Base-by-base conservation (phyloP, 2,329 filamentous ascomycete species). In the Sphaerostilbella broomeana region DNA sequence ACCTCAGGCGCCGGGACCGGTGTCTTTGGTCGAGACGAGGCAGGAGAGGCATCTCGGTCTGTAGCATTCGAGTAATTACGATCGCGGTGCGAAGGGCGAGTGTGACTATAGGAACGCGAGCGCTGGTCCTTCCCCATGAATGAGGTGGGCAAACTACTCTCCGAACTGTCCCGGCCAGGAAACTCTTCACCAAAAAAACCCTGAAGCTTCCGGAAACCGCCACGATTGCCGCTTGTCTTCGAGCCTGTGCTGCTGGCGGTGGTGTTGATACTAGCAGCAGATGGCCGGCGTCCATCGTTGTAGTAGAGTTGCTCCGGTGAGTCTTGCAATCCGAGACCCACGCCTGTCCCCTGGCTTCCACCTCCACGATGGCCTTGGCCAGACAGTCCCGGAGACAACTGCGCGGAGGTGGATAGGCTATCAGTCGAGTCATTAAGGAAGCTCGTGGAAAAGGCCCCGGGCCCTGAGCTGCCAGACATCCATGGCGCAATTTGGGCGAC, bases 181-280 rank as follows among this genome's bases (percentile, higher is more conserved):
- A 85, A 87, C 56, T 95, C 89, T 53, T 95, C 90, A 32, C 90
- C 89, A 63, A 95, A 94, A 59, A 95, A 90, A 28, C 84, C 86
- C 57, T 92, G 86, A 47, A 95, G 70, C 63, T 90, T 92, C 62
- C 89, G 88, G 42, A 83, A 75, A 36, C 84, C 79, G 51, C 81
- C 79, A 44, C 83, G 72, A 45, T 78, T 81, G 46, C 79, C 69
- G 59, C 82, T 85, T 42, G 75, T 75, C 63, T 81, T 82, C 28
- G 90, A 94, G 22, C 86, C 85, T 49, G 85, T 77, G 56, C 90
- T 94, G 62, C 89, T 92, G 42, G 86, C 78, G 4, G 73, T 94
- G 11, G 84, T 88, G 39, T 60, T 54, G 47, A 89, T 80, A 61
- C 89, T 95, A 26, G 88, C 88, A 35, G 87, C 75, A 4, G 92